Evolutionary conservation across 2,329 filamentous ascomycete species (phyloP).

Genomic region (Verticillium nonalfalfae): DNA sequence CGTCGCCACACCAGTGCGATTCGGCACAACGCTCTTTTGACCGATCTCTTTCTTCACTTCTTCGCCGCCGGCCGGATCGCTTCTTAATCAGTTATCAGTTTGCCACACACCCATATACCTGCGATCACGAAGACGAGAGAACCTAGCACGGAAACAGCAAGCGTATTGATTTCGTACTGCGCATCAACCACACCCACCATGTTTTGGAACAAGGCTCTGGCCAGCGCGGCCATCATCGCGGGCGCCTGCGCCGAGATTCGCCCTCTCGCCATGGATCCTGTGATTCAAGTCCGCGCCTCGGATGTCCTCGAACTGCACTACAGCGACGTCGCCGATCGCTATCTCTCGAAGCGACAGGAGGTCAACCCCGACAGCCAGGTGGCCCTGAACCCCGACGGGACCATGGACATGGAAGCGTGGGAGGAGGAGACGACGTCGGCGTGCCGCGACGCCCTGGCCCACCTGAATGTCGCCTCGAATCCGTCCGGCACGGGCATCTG

Average conservation of each 20-base stretch:
- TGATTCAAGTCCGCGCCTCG: slow-evolving; percentile 18
- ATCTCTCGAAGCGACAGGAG: slow-evolving; percentile 13
- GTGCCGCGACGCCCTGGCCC: slow-evolving; percentile 50
- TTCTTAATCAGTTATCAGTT: background rate
- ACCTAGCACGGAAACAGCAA: background rate
- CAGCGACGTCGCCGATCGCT: slow-evolving; percentile 12
- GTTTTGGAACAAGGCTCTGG: slow-evolving; percentile 10
- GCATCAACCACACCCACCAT: slow-evolving; percentile 1
- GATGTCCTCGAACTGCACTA: slow-evolving; percentile 10
- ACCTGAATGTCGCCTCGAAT: slow-evolving; percentile 56
- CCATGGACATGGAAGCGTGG: slow-evolving; percentile 51
- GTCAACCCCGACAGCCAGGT: slow-evolving; percentile 16
- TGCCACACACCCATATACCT: no score
- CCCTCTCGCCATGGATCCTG: slow-evolving; percentile 14
- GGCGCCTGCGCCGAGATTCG: slow-evolving; percentile 11
- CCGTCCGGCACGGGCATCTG: slow-evolving; percentile 73
- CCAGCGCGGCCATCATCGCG: slow-evolving; percentile 7
- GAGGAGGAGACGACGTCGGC: slow-evolving; percentile 44
- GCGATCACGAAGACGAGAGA: background rate
- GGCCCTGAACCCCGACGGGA: slow-evolving; percentile 31
- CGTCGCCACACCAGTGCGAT: background rate
- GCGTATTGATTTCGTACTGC: background rate
- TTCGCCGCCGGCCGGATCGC: slow-evolving; percentile 12
- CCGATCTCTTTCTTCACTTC: background rate
- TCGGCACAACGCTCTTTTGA: slow-evolving; percentile 6